Percentiles rank a stretch among this genome's conserved stretches.
Evolutionary conservation across 441 rosid species (phyloP).

Genomic region (Oxalis stricta): DNA sequence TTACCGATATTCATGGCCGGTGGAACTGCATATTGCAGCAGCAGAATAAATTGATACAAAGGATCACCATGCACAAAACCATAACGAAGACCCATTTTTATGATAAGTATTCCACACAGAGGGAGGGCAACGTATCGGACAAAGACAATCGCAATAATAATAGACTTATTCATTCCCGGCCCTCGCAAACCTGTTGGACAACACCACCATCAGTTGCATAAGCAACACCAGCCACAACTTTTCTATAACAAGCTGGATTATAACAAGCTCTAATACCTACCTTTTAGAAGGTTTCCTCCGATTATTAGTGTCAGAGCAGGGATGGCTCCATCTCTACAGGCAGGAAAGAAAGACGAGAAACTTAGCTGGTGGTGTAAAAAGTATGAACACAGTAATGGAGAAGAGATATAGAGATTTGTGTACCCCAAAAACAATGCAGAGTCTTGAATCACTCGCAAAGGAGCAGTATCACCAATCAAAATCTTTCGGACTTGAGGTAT

Average conservation of each 20-base stretch:
- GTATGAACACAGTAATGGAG: background rate
- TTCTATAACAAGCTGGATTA: background rate
- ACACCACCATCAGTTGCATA: background rate
- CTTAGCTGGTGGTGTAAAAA: background rate
- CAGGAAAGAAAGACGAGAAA: background rate
- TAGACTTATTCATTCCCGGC: slow-evolving; percentile 27
- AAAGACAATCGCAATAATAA: slow-evolving; percentile 35
- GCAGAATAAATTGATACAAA: slow-evolving; percentile 31
- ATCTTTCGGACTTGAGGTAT: slow-evolving; percentile 31
- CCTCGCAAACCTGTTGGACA: slow-evolving; percentile 28
- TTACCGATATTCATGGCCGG: slow-evolving; percentile 42
- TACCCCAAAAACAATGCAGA: slow-evolving; percentile 60
- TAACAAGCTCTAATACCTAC: slow-evolving; percentile 13
- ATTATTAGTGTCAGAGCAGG: slow-evolving; percentile 57
- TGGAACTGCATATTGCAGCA: slow-evolving; percentile 44
- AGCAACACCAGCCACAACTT: background rate
- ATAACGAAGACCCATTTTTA: slow-evolving; percentile 23
- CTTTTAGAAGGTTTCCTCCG: slow-evolving; percentile 71
- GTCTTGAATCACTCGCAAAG: slow-evolving; percentile 51
- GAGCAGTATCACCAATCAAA: slow-evolving; percentile 50
- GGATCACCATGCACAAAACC: slow-evolving; percentile 34
- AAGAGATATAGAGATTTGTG: background rate
- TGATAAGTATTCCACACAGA: slow-evolving; percentile 35
- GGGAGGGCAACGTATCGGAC: slow-evolving; percentile 52
- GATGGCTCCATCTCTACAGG: slow-evolving; percentile 54